Evolutionary conservation across 2,329 filamentous ascomycete species (phyloP).

Genomic region (Fusarium xyrophilum): DNA sequence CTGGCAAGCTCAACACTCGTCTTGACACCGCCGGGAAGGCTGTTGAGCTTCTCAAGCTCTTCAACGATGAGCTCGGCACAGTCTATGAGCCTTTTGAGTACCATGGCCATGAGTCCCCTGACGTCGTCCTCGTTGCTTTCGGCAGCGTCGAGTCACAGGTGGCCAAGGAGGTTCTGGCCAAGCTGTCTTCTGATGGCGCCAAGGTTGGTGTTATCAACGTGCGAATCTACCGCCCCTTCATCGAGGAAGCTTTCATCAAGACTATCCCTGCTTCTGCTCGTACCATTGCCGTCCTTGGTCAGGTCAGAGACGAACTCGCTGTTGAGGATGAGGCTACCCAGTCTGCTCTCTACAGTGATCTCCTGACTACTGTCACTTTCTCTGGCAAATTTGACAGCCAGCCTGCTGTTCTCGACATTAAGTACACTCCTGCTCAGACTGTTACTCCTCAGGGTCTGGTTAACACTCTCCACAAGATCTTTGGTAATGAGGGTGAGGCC

Average conservation of each 20-base stretch:
- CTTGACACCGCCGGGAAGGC: constrained; percentile 76
- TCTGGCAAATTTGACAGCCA: constrained; percentile 68
- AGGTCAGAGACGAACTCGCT: constrained; percentile 76
- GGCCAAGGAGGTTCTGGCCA: constrained; percentile 78
- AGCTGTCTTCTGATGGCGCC: constrained; percentile 73
- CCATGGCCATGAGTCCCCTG: constrained; percentile 78
- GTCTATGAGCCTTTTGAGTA: constrained; percentile 96
- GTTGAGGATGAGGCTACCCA: constrained; percentile 78
- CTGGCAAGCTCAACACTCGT: constrained; percentile 70
- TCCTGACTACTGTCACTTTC: constrained; percentile 84
- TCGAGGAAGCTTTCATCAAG: constrained; percentile 91
- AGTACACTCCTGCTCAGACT: constrained; percentile 76
- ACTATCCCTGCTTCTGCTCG: constrained; percentile 77
- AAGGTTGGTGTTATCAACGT: constrained; percentile 90
- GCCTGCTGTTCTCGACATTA: constrained; percentile 79
- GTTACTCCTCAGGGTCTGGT: constrained; percentile 64
- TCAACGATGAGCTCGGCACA: constrained; percentile 92
- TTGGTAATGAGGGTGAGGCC: constrained; percentile 61
- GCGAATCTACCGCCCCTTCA: constrained; percentile 91
- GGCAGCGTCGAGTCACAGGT: constrained; percentile 90
- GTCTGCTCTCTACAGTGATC: constrained; percentile 91
- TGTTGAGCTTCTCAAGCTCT: constrained; percentile 71
- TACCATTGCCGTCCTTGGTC: constrained; percentile 85
- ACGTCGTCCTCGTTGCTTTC: constrained; percentile 88
- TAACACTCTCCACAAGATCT: constrained; percentile 57